These are phyloP conservation scores for Lablab purpureus DNA, from an alignment of 306 rosid species.

Conservation along the genomic window DNA sequence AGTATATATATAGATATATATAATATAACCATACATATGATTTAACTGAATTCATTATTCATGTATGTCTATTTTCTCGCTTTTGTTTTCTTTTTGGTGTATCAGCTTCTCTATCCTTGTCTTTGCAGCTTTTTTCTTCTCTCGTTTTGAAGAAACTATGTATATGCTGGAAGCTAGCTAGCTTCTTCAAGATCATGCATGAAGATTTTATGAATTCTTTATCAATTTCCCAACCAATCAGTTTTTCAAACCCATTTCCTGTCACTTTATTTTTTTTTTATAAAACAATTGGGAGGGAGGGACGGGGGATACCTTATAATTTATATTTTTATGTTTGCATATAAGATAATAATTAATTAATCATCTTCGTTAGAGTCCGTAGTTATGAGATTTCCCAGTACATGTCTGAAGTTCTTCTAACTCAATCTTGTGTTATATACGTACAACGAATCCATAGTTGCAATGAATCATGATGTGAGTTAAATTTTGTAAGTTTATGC, in stretches of 20 bases:
- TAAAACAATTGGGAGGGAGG: background rate
- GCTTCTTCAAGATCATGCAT: slow-evolving; percentile 42
- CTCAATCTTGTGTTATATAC: background rate
- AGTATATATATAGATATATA: background rate
- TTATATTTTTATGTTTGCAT: background rate
- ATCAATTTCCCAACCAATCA: slow-evolving; percentile 32
- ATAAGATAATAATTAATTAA: background rate
- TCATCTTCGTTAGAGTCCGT: background rate
- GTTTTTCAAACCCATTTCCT: slow-evolving; percentile 9
- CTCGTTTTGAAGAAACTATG: background rate
- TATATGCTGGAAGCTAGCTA: slow-evolving; percentile 9
- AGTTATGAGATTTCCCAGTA: slow-evolving; percentile 5
- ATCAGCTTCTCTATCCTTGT: slow-evolving; percentile 25
- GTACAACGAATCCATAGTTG: background rate
- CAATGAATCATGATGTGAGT: background rate
- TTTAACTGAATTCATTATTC: background rate
- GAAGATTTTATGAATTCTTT: slow-evolving; percentile 33
- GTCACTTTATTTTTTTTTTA: background rate
- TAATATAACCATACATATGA: background rate
- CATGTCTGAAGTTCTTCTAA: background rate
- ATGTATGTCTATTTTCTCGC: background rate
- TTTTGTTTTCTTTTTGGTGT: slow-evolving; percentile 7
- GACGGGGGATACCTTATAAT: slow-evolving; percentile 25
- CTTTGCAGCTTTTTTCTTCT: background rate
- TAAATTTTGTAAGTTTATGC: background rate